Base-by-base conservation (phyloP, 345 rosid species). In the Hypericum androsaemum region DNA sequence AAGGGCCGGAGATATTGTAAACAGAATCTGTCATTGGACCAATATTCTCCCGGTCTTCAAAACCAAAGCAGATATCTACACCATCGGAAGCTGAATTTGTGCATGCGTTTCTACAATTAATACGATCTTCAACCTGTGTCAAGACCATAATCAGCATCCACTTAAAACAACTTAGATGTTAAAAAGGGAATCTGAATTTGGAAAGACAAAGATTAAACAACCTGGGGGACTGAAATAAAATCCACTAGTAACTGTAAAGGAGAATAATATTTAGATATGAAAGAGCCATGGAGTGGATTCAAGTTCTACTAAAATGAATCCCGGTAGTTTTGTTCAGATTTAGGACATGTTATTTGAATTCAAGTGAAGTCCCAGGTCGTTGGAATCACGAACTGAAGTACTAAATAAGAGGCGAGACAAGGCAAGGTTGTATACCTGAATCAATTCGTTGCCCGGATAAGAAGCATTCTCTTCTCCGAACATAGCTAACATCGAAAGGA, bases 401-500 rank as follows among this genome's bases (percentile, higher is more conserved):
- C 2, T 46, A 13, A 10, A 13, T 12, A 5, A 16, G 10, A 8
- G 22, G 13, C 12, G 10, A 8, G 22, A 7, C 12, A 10, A 13
- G 22, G 5, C 8, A 14, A 13, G 5, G 37, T 39, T 32, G 47
- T 51, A 36, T 12, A 67, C 78, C 67, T 72, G 62, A 39, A 50
- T 48, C 17, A 46, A 52, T 39, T 10, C 50, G 45, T 60, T 52
- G 43, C 12, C 67, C 11, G 32, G 9, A 17, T 12, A 8, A 6
- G 53, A 32, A 8, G 49, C 54, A 55, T 6, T 42, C 11, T 66
- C 69, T 43, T 60, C 75, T 0, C n/a, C 14, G 45, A 79, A 73
- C 36, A 35, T 0, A 53, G 6, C 77, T 59, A 78, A 37, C 79
- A 69, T 32, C 6, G 65, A 10, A 17, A 15, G 12, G 7, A 76